Conservation (phyloP, 2,329 filamentous ascomycete species). For the Myrmaecium sp. region DNA sequence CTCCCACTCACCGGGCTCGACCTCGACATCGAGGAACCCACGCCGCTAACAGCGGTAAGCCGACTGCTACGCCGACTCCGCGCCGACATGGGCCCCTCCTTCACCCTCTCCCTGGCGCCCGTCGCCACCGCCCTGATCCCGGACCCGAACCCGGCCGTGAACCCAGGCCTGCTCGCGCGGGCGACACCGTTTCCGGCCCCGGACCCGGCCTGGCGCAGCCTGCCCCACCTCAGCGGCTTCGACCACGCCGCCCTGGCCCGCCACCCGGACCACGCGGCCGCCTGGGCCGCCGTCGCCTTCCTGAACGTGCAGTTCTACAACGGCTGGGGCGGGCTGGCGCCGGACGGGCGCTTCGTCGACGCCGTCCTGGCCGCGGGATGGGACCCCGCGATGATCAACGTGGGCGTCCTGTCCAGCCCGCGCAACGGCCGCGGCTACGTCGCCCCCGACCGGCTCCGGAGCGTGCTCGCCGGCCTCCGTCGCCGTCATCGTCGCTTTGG, state of each 20-base stretch:
- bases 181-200: conserved; percentile 13
- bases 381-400: conserved; percentile 54
- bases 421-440: conserved; percentile 51
- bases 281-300: conserved; percentile 46
- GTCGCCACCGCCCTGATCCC: conserved; percentile 58
- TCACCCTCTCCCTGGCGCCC: conserved; percentile 67
- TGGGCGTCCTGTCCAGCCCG: conserved; percentile 67
- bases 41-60: conserved; percentile 47
- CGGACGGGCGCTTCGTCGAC: conserved; percentile 33
- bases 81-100: conserved; percentile 48
- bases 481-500: conserved; percentile 52
- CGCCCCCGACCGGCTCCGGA: conserved; percentile 37
- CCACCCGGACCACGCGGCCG: conserved; percentile 40
- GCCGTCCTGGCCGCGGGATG: conserved; percentile 47
- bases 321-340: conserved; percentile 59
- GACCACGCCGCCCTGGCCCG: conserved; percentile 57
- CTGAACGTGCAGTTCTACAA: conserved; percentile 93
- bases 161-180: conserved; percentile 9
- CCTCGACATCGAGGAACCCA: conserved; percentile 46
- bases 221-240: conserved; percentile 61
- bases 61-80: conserved; percentile 31
- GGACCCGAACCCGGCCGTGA: conserved; percentile 13
- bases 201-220: conserved; percentile 16
- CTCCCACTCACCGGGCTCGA: conserved; percentile 27
- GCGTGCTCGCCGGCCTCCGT: conserved; percentile 39